phyloP scores from a whole-genome alignment of 306 rosid species.

The Medicago truncatula region MtrunA17r5.0-ANR NC_053044.1:14865501-14866000 shows the following conservation, averaged over 20 bases:
- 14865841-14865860: neutral
- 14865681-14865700: conserved; percentile 78
- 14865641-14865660: conserved; percentile 80
- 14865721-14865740: conserved; percentile 72
- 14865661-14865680: conserved; percentile 65
- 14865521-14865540: conserved; percentile 4
- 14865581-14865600: conserved; percentile 10
- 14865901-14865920: neutral
- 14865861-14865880: neutral
- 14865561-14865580: conserved; percentile 7
- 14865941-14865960: neutral
- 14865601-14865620: conserved; percentile 8
- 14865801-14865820: conserved; percentile 87
- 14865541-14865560: neutral
- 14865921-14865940: neutral
- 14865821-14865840: conserved; percentile 32
- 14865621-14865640: conserved; percentile 82
- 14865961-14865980: neutral
- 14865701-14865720: conserved; percentile 90
- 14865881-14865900: neutral
- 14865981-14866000: neutral
- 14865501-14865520: conserved; percentile 79
- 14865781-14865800: conserved; percentile 93
- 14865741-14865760: conserved; percentile 78
- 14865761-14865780: conserved; percentile 91